These are phyloP conservation scores for Coniella lustricola DNA, from an alignment of 2,329 filamentous ascomycete species.

Conservation along the genomic window DNA sequence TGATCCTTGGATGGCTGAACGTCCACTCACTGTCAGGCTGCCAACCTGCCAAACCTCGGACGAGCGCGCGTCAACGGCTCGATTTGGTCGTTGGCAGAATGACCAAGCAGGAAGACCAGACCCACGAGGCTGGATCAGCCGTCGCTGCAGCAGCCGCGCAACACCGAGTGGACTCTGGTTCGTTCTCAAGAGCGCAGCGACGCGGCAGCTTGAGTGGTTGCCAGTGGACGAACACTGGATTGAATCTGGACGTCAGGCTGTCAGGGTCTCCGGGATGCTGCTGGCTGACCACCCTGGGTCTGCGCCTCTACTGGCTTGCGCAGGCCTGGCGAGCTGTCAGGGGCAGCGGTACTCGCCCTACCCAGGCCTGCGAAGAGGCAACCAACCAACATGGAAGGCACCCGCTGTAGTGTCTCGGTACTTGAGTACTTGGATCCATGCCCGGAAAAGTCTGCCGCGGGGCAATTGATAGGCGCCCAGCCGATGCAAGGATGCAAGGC, in stretches of 20 bases:
- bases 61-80: too few species aligned
- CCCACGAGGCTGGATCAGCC: not conserved
- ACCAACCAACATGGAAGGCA: too few species aligned
- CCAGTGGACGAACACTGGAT: too few species aligned
- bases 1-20: too few species aligned
- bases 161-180: not conserved
- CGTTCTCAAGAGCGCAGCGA: not conserved
- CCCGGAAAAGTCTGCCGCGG: not conserved
- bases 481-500: not conserved
- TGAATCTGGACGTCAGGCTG: too few species aligned
- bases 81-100: too few species aligned
- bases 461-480: constrained; percentile 6
- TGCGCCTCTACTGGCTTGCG: not conserved
- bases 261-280: not conserved
- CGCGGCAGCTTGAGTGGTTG: constrained; percentile 1
- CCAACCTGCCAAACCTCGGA: too few species aligned
- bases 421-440: too few species aligned
- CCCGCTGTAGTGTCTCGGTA: not conserved
- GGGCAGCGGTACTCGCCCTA: not conserved
- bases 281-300: not conserved
- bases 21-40: too few species aligned
- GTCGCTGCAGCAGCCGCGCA: not conserved
- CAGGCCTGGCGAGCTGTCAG: not conserved
- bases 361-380: too few species aligned
- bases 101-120: too few species aligned